Conservation (phyloP, 371 early-diverging fungal species). For the Rhizopus microsporus region DNA sequence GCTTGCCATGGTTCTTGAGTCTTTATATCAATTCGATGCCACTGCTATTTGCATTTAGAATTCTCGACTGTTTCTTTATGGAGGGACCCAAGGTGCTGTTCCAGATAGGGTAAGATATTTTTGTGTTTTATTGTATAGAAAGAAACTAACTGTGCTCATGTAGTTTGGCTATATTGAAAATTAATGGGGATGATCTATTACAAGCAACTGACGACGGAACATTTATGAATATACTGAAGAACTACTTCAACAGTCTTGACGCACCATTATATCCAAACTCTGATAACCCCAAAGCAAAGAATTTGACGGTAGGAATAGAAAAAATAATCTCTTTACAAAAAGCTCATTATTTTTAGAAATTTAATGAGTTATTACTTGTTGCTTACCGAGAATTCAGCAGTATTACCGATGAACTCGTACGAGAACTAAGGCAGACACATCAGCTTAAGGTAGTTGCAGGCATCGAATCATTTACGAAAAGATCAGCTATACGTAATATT, state of each 20-base stretch:
- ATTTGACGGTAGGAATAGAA: conserved; percentile 53
- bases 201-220: conserved; percentile 90
- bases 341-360: conserved; percentile 51
- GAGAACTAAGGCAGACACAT: conserved; percentile 83
- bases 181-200: conserved; percentile 88
- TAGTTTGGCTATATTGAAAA: conserved; percentile 82
- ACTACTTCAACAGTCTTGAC: conserved; percentile 73
- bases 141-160: neutral
- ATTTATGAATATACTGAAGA: conserved; percentile 79
- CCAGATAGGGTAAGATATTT: conserved; percentile 74
- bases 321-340: conserved; percentile 2
- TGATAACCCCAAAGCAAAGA: conserved; percentile 56
- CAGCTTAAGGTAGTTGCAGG: conserved; percentile 95
- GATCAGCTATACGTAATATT: conserved; percentile 84
- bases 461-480: conserved; percentile 91
- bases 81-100: conserved; percentile 94
- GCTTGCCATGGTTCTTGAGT: conserved; percentile 95
- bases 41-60: conserved; percentile 80
- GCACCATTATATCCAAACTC: conserved; percentile 64
- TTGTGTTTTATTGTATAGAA: conserved; percentile 11
- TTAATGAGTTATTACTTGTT: conserved; percentile 88
- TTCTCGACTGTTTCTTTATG: conserved; percentile 92
- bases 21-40: conserved; percentile 95
- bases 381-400: conserved; percentile 91
- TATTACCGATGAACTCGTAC: conserved; percentile 77